phyloP scores from a whole-genome alignment of 345 rosid species.

The Salix brachista region DNA sequence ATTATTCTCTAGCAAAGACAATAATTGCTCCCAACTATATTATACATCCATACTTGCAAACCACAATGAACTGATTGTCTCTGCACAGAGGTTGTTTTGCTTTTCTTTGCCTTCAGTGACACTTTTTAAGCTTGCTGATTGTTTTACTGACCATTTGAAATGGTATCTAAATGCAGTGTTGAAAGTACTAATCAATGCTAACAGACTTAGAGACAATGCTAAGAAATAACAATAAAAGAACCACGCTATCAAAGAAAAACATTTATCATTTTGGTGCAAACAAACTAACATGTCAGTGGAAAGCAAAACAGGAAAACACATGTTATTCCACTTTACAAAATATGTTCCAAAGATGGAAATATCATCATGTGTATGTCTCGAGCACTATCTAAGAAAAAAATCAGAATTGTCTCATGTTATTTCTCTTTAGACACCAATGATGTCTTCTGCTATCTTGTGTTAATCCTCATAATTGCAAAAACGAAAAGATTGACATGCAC shows the following conservation, averaged over 20 bases:
- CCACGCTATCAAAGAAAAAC: neutral
- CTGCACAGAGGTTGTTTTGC: neutral
- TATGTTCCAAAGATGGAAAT: neutral
- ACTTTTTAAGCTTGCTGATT: neutral
- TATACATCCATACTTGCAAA: neutral
- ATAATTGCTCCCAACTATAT: neutral
- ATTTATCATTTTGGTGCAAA: neutral
- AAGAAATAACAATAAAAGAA: neutral
- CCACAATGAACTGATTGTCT: neutral
- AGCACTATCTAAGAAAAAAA: neutral
- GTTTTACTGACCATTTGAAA: neutral
- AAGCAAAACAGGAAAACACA: neutral
- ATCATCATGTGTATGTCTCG: neutral
- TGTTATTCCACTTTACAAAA: neutral
- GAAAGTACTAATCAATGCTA: neutral
- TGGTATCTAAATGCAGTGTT: neutral
- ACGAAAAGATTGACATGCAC: neutral
- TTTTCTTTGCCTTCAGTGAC: neutral
- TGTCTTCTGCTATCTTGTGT: constrained; percentile 1
- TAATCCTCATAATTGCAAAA: neutral
- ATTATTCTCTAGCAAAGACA: neutral
- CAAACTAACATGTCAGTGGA: no score
- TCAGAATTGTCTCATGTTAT: neutral
- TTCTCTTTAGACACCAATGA: neutral
- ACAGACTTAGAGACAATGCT: neutral